Evolutionary conservation across 2,329 filamentous ascomycete genomes (phyloP), one percentile per base, ranked within the genome.

Genomic region (Fusarium domesticum): DNA sequence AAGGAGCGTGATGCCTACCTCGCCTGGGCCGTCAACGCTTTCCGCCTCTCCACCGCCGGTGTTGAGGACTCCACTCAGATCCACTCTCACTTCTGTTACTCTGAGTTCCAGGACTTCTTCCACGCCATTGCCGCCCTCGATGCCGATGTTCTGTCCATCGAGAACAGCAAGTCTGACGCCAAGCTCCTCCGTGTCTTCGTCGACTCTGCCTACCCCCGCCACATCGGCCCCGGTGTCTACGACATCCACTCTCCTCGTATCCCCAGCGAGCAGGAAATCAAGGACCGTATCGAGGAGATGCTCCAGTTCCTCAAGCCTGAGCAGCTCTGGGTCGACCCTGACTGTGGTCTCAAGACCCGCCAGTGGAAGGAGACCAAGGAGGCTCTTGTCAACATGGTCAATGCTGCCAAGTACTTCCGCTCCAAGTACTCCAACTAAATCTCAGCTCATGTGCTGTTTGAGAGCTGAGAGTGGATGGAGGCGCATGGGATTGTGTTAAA

Each of bases 31-130:
- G 93, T 98, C 65, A 85, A 96, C 77, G 90, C 91, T 63, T 98
- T 98, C 90, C 90, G 89, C 71, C 89, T 98, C 59, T 85, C 92
- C 58, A 95, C 91, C 63, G 84, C 90, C 50, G 93, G 90, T 70
- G 92, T 98, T 51, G 76, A 90, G 75, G 89, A 98, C 73, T 88
- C 86, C 47, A 98, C 93, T 60, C 93, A 98, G 82, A 96, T 98
- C 72, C 93, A 98, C 86, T 96, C 91, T 55, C 93, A 98, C 81
- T 98, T 98, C 88, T 98, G 93, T 75, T 98, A 98, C 85, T 97
- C 93, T 41, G 93, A 98, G 82, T 98, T 98, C 89, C 93, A 98
- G 78, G 93, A 98, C 81, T 98, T 98, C 83, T 98, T 98, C 90
- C 89, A 97, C 76, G 93, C 93, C 75, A 98, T 98, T 63, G 89